These are phyloP conservation scores for Myriosclerotinia curreyana DNA, from an alignment of 2,329 filamentous ascomycete genomes.

Conservation along the genomic window DNA sequence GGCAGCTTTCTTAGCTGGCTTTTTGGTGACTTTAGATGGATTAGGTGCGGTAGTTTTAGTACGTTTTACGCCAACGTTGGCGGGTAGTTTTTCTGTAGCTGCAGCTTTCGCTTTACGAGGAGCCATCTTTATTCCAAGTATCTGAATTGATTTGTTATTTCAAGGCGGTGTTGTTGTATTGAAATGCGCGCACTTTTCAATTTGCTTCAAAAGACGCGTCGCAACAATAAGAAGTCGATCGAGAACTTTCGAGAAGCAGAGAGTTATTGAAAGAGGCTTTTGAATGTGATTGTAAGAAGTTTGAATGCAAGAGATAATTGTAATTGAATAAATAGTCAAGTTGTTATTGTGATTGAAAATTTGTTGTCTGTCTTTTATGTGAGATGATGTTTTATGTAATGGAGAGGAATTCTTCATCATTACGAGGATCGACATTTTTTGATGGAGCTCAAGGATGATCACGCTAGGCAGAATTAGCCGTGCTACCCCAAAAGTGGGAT, in stretches of 20 bases:
- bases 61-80: slow-evolving; percentile 14
- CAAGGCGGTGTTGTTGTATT: not conserved
- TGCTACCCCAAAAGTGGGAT: not conserved
- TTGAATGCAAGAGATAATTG: not conserved
- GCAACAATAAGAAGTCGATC: not conserved
- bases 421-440: not conserved
- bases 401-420: slow-evolving; percentile 1
- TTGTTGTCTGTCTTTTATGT: not conserved
- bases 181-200: not conserved
- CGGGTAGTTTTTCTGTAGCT: not conserved
- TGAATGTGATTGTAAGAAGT: not conserved
- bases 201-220: slow-evolving; percentile 3
- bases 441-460: slow-evolving; percentile 6
- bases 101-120: not conserved
- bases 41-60: not conserved
- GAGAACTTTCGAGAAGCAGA: slow-evolving; percentile 1
- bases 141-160: not conserved
- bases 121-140: not conserved
- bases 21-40: not conserved
- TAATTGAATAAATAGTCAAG: not conserved
- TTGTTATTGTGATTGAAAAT: not conserved
- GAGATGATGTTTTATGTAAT: not conserved
- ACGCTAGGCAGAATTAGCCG: not conserved
- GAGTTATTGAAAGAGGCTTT: not conserved
- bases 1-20: not conserved